Conservation (phyloP, 768 basidiomycete species). For the Trametes coccinea region DNA sequence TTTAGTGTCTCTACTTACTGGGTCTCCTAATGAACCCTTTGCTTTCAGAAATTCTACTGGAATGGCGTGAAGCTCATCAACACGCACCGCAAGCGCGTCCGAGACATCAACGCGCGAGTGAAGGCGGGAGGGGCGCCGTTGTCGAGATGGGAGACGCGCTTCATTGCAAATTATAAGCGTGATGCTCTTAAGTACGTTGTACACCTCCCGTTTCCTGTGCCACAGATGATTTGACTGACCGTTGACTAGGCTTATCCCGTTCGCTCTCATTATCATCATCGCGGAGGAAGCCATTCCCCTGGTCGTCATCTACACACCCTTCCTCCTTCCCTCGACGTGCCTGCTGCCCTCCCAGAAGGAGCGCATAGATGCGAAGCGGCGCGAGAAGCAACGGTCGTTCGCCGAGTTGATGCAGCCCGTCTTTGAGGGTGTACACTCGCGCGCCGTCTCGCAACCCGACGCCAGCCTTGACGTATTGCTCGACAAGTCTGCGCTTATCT, state of each 20-base stretch:
- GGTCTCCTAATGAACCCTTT: slow-evolving; percentile 10
- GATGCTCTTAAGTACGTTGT: slow-evolving; percentile 68
- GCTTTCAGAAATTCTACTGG: slow-evolving; percentile 75
- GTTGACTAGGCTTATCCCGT: slow-evolving; percentile 68
- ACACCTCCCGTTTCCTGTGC: background rate
- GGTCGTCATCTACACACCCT: slow-evolving; percentile 82
- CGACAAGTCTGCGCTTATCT: slow-evolving; percentile 33
- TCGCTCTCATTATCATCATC: slow-evolving; percentile 69
- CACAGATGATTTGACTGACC: background rate
- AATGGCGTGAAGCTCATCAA: slow-evolving; percentile 73
- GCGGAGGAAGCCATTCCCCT: slow-evolving; percentile 83
- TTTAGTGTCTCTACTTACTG: background rate
- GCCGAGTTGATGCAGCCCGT: slow-evolving; percentile 22
- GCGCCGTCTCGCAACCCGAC: slow-evolving; percentile 29
- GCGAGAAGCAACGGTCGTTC: slow-evolving; percentile 41
- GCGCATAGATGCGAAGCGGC: slow-evolving; percentile 56
- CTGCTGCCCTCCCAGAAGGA: slow-evolving; percentile 78
- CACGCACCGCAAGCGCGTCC: slow-evolving; percentile 55
- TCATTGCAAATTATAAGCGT: slow-evolving; percentile 63
- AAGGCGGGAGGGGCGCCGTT: slow-evolving; percentile 60
- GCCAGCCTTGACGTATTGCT: slow-evolving; percentile 36
- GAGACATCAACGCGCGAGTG: slow-evolving; percentile 56
- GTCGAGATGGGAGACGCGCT: slow-evolving; percentile 67
- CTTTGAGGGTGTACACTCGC: slow-evolving; percentile 25
- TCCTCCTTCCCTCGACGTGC: slow-evolving; percentile 84